phyloP scores from a whole-genome alignment of 2,329 filamentous ascomycete genomes.

The Pseudogymnoascus sp. region DNA sequence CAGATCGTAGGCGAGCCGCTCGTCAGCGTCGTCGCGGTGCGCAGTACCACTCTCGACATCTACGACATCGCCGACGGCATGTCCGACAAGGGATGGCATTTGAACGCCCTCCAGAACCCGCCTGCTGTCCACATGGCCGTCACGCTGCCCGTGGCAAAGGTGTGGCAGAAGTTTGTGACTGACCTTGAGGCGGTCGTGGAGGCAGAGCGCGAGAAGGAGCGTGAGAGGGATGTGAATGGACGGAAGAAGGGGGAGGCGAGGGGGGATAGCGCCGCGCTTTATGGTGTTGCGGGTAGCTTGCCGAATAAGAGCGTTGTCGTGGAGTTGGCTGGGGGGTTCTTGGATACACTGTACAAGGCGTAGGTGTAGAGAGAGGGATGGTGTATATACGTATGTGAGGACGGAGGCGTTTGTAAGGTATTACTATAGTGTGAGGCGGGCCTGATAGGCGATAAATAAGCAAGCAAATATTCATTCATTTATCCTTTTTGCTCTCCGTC shows the following conservation, averaged over 20 bases:
- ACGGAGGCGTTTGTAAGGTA: not conserved
- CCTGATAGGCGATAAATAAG: not conserved
- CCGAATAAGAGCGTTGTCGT: slow-evolving; percentile 94
- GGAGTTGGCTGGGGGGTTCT: slow-evolving; percentile 80
- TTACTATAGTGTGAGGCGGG: not conserved
- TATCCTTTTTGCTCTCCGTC: not conserved
- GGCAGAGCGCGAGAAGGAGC: slow-evolving; percentile 73
- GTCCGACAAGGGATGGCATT: slow-evolving; percentile 79
- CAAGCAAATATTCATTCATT: not conserved
- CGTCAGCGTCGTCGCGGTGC: slow-evolving; percentile 86
- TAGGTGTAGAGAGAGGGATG: slow-evolving; percentile 33
- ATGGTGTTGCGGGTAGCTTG: slow-evolving; percentile 89
- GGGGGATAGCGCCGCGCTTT: slow-evolving; percentile 79
- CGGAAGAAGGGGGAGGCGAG: slow-evolving; percentile 57
- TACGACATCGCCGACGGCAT: slow-evolving; percentile 93
- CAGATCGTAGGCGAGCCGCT: slow-evolving; percentile 76
- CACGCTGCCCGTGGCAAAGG: slow-evolving; percentile 75
- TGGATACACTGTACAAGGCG: slow-evolving; percentile 88
- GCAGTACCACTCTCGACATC: slow-evolving; percentile 74
- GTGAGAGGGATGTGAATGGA: slow-evolving; percentile 63
- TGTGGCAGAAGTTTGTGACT: slow-evolving; percentile 68
- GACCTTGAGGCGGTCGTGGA: slow-evolving; percentile 64
- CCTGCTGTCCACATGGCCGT: slow-evolving; percentile 92
- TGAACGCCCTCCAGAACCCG: slow-evolving; percentile 88
- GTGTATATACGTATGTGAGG: not conserved